Evolutionary conservation across 805 yeast genomes (phyloP), one percentile per base, ranked within the genome.

Genomic region (Candida arabinofermentans): DNA sequence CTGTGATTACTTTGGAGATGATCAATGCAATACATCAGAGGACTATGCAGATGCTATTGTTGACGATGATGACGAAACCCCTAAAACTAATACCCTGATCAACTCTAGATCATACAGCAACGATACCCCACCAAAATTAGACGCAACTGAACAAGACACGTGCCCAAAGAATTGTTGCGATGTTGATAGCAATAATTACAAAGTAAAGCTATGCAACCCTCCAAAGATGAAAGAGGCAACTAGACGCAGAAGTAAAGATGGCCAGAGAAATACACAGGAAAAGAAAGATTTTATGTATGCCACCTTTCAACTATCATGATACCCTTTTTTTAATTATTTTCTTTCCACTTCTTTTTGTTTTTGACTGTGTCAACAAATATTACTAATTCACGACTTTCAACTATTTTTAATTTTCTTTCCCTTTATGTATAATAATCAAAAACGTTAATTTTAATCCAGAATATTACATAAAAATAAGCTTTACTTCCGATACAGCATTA

Each of bases 251-350:
- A 17, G 24, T 14, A 16, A 22, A 14, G 14, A 21, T 39, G 37
- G 37, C 38, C 24, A 3, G 9, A 8, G n/a, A 9, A 17, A 21
- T n/a, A 19, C 9, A 19, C 14, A 33, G 16, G 21, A 21, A n/a
- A 26, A 33, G 16, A 17, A 33, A n/a, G n/a, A 10, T 13, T 33
- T 33, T 16, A 12, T 33, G 24, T 33, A 33, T 23, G n/a, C 52
- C 10, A 39, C 43, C 30, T 48, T 48, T 36, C 40, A 45, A 37
- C 41, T 39, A 24, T 47, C 52, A 21, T 44, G 29, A 44, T 36
- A 21, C 18, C 2, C 22, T 32, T 13, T 18, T 33, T 22, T 12
- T 5, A 13, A n/a, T 22, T 22, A 6, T 13, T 14, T 22, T 9
- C 16, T 13, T 19, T 4, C 22, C 8, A 10, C 5, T 18, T 8